A percentile compares a stretch with the other conserved stretches of the same genome.
These are phyloP conservation scores for Gnetum montanum DNA, from an alignment of 75 land plant genomes.

Conservation along the genomic window DNA sequence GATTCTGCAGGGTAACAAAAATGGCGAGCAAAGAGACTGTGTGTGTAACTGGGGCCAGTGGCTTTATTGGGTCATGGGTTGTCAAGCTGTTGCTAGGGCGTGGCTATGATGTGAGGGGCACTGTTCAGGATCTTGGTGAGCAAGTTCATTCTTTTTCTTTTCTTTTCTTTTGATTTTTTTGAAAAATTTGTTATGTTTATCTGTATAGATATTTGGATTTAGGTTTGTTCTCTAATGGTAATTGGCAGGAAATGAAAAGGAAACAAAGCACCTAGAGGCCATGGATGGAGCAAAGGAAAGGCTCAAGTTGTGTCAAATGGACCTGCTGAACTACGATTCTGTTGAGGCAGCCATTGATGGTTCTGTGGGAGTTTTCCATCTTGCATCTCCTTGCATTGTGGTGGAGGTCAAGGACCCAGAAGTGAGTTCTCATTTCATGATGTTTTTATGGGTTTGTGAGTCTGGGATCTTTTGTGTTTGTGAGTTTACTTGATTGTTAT, in stretches of 20 bases:
- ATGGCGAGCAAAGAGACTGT: constrained; percentile 16
- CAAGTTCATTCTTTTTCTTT: no score
- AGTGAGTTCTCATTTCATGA: constrained; percentile 11
- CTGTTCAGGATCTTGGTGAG: constrained; percentile 16
- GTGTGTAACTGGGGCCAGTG: constrained; percentile 56
- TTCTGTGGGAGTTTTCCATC: constrained; percentile 57
- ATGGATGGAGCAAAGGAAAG: constrained; percentile 50
- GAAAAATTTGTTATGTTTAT: no score
- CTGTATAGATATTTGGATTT: not conserved
- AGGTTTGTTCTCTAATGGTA: not conserved
- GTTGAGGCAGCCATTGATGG: constrained; percentile 34
- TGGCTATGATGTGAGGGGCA: constrained; percentile 38
- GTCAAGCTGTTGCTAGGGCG: constrained; percentile 23
- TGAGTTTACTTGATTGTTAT: no score
- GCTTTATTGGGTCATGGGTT: constrained; percentile 53
- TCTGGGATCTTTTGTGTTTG: no score
- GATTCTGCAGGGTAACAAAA: no score
- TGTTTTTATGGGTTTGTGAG: no score
- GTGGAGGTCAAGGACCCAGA: constrained; percentile 42
- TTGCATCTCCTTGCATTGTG: constrained; percentile 64
- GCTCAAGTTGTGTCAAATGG: constrained; percentile 54
- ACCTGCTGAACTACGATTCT: constrained; percentile 59
- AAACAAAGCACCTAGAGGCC: constrained; percentile 49
- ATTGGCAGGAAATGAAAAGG: constrained; percentile 28
- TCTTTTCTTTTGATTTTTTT: no score